Base-by-base conservation (phyloP, 139 green algal genomes). In the Coelastrella sp. region DNA sequence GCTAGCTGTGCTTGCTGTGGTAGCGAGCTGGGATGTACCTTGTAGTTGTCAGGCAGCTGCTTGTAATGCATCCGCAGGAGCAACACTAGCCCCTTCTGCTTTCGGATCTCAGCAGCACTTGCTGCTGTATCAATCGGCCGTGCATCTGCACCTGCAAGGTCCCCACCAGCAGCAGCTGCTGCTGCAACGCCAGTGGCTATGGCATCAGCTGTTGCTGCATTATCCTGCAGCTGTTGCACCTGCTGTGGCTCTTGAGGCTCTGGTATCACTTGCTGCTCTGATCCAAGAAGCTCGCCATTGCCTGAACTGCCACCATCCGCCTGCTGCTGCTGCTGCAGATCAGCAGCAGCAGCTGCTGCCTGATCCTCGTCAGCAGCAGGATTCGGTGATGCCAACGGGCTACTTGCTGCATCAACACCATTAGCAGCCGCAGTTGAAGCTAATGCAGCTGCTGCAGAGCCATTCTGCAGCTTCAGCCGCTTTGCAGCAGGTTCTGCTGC, bases 11-110 rank as follows among this genome's bases (percentile, higher is more conserved):
- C 82, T 65, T 74, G 7, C 54, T 68, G 57, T 56, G 85, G 85
- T 10, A 83, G 57, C 22, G 85, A 14, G 5, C 56, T 32, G 5
- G 83, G 83, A 68, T 88, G 85, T 59, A 90, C 16, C 10, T 16
- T 73, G 73, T 78, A 90, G 56, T 57, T 14, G 57, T 84, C 22
- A 5, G 85, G 85, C 20, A 90, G 85, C 73, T 78, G 73, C 47
- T 78, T 23, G 32, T 58, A 82, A 8, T n/a, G 56, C 73, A 89
- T 13, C 54, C 20, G n/a, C 85, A 61, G 73, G 56, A 89, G 85
- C 85, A 64, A 56, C 71, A 89, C 85, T 19, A 57, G 22, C 8
- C 58, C 85, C 74, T 90, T 56, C 73, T 84, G 11, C 4, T 59
- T 14, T n/a, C 73, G 20, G 7, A 60, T 14, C 3, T 22, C 73